Base-by-base conservation (phyloP, 345 rosid genomes). In the Theobroma cacao region DNA sequence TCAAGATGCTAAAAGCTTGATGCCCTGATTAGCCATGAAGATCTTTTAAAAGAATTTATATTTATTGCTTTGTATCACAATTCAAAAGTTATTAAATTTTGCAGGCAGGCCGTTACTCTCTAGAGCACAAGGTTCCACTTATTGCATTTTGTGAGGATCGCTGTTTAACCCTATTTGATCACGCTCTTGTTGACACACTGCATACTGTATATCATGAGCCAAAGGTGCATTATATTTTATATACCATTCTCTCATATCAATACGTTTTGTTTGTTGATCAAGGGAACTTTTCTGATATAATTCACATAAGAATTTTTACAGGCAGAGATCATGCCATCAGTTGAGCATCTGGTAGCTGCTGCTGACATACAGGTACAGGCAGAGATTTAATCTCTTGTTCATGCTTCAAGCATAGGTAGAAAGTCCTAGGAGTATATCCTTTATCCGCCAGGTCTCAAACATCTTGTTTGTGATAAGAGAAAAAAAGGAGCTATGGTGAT, bases 271-370 rank as follows among this genome's bases (percentile, higher is more conserved):
- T 56, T 64, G 43, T 74, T 56, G 79, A 36, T 52, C 58, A 34
- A 53, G n/a, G 36, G 74, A 47, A 55, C 72, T 14, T 14, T 58
- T 72, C 40, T 80, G 56, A 67, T 80, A 40, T 30, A 26, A 18
- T 50, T 18, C 10, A 6, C 14, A 3, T 22, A 59, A 59, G 24
- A 52, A 56, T 48, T 40, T 61, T 77, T 82, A 59, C 89, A 97
- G 99, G 99, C 98, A 0, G 98, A 97, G 86, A 79, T 94, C 88
- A 89, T 94, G 86, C 85, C 92, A 13, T 91, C 97, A 6, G 84
- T 90, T 80, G 95, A 97, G 82, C 81, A 84, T 84, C 90, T 97
- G 40, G 72, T 94, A 77, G 85, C 88, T 76, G 83, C 91, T 67
- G 89, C 92, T 58, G 94, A 90, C 59, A 85, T 93, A 82, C 98